Evolutionary conservation across 129 eudicot genomes (phyloP).

Genomic region (Saussurea involucrata): DNA sequence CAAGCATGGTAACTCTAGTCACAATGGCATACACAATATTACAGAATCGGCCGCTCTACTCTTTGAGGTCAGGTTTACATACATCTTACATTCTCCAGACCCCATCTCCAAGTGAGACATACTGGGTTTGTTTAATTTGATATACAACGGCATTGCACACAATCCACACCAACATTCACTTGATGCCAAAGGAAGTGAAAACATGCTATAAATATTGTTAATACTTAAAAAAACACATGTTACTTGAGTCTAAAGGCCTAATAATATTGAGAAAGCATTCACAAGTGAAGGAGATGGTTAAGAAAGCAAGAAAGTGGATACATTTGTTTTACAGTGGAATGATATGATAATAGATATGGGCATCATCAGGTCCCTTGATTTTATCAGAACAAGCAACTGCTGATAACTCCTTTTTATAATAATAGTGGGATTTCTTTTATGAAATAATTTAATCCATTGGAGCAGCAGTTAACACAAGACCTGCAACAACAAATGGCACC

Average conservation of each 20-base stretch:
- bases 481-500: constrained; percentile 16
- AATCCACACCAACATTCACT: neutral
- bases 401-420: constrained; percentile 15
- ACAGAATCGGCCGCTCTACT: no score
- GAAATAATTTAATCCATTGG: constrained; percentile 11
- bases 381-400: constrained; percentile 22
- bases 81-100: no score
- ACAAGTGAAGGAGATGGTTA: neutral
- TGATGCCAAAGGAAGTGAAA: neutral
- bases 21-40: no score
- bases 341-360: neutral
- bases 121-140: no score
- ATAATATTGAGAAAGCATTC: constrained; percentile 11
- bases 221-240: neutral
- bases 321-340: constrained; percentile 12
- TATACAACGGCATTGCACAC: neutral
- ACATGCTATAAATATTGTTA: neutral
- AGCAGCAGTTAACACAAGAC: constrained; percentile 20
- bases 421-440: neutral
- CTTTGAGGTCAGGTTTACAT: no score
- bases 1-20: neutral
- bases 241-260: constrained; percentile 6
- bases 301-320: constrained; percentile 11
- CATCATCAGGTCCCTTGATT: neutral
- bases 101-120: no score